Base-by-base conservation (phyloP, 23 red algal species). In the Gracilariopsis chorda region DNA sequence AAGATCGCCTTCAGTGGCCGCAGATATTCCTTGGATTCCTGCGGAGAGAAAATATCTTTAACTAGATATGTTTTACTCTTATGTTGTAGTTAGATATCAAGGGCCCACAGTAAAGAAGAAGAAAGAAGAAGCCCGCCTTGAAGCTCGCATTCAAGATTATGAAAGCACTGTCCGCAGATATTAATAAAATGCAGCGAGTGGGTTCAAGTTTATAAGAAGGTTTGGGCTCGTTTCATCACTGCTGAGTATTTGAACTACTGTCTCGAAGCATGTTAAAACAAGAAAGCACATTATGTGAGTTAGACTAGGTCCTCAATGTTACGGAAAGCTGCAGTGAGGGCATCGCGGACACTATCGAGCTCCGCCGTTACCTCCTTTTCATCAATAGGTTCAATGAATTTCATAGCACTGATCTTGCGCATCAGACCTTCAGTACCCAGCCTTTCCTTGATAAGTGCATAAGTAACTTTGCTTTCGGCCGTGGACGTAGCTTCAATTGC, bases 321-420 rank as follows among this genome's bases (percentile, higher is more conserved):
- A 55, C 90, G 78, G 90, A 98, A 98, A 43, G 91, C 95, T 1
- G 80, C 86, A 19, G 90, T 91, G 39, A 98, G 67, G 46, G 94
- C 83, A 20, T 83, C 93, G 29, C 51, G 84, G 47, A 84, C 12
- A 45, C 70, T 70, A 82, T 95, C 80, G 25, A 81, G 47, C 48
- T 90, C 43, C 13, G 80, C 87, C 32, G 25, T 84, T n/a, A 95
- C 58, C 35, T 62, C 88, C 23, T 96, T 90, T 71, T 99, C 88
- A n/a, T 95, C 84, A 7, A 62, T 80, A 39, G 97, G 97, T 46
- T 96, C 93, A 32, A 94, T 51, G 83, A 99, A 99, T 86, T 99
- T 99, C 97, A 99, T 99, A 51, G 59, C 46, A 44, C 88, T 80
- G 39, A 99, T 37, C 64, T 87, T 78, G 25, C 91, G 86, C 37